phyloP scores from a whole-genome alignment of 306 rosid species.

The Casuarina equisetifolia region DNA sequence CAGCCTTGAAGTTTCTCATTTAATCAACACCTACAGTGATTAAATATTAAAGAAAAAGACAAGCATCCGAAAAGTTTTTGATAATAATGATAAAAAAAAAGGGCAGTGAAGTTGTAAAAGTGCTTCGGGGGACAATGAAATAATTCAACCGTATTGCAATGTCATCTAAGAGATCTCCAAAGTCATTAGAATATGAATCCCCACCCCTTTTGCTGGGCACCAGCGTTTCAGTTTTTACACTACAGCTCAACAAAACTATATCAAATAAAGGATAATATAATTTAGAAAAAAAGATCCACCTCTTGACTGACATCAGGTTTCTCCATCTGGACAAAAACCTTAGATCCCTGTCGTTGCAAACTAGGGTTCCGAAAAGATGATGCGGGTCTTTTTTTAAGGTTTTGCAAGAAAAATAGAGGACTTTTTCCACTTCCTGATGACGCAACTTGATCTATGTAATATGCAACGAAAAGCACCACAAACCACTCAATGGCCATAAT shows the following conservation, averaged over 20 bases:
- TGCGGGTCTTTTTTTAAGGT: slow-evolving; percentile 46
- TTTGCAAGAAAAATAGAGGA: slow-evolving; percentile 56
- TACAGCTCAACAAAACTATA: background rate
- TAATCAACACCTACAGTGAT: background rate
- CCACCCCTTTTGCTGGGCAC: too few relatives aligned
- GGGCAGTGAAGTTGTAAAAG: too few relatives aligned
- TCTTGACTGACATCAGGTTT: slow-evolving; percentile 78
- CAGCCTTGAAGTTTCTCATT: background rate
- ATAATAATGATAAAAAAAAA: too few relatives aligned
- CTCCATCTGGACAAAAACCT: slow-evolving; percentile 70
- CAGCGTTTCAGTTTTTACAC: too few relatives aligned
- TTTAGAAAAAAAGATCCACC: slow-evolving; percentile 45
- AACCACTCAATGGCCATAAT: slow-evolving; percentile 76
- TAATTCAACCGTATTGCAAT: too few relatives aligned
- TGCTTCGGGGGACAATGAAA: too few relatives aligned
- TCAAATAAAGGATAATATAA: background rate
- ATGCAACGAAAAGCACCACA: slow-evolving; percentile 54
- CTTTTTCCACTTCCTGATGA: slow-evolving; percentile 63
- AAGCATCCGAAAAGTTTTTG: background rate
- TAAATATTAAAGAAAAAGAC: background rate
- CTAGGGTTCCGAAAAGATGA: slow-evolving; percentile 53
- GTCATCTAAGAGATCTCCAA: too few relatives aligned
- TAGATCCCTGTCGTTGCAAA: slow-evolving; percentile 56
- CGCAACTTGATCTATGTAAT: slow-evolving; percentile 60
- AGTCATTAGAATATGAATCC: too few relatives aligned